Evolutionary conservation across 148 eudicot genomes (phyloP).

Genomic region (Spergularia bocconei): DNA sequence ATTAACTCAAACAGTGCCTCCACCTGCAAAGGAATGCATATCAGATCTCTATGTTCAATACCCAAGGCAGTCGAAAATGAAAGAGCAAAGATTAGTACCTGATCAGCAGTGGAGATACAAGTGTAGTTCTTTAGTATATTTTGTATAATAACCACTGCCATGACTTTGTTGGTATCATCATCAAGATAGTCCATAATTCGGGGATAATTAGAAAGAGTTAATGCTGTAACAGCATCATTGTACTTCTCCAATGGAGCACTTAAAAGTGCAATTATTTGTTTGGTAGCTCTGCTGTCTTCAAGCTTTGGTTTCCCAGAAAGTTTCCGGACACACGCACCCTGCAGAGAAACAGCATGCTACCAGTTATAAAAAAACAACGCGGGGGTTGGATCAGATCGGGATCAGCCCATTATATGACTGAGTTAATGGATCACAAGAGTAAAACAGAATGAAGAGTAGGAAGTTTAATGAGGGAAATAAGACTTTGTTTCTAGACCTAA

Average conservation of each 20-base stretch:
- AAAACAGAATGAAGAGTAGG: not conserved
- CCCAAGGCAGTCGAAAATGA: not conserved
- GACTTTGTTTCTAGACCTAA: no score
- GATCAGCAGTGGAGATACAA: slow-evolving; percentile 80
- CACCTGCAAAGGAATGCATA: slow-evolving; percentile 54
- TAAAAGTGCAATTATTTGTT: slow-evolving; percentile 95
- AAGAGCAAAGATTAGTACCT: slow-evolving; percentile 42
- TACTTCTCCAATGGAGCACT: slow-evolving; percentile 98
- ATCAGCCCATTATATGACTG: no score
- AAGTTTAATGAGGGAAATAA: no score
- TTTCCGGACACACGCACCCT: slow-evolving; percentile 94
- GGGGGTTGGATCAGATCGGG: not conserved
- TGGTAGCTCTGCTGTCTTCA: slow-evolving; percentile 87
- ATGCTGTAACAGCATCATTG: slow-evolving; percentile 84
- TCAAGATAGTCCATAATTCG: slow-evolving; percentile 97
- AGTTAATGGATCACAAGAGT: no score
- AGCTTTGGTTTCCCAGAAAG: slow-evolving; percentile 83
- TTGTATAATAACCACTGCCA: slow-evolving; percentile 97
- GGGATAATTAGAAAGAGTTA: slow-evolving; percentile 96
- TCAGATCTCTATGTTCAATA: slow-evolving; percentile 17
- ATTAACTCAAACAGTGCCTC: slow-evolving; percentile 90
- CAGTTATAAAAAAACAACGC: not conserved
- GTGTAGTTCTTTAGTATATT: slow-evolving; percentile 79
- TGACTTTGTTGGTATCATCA: slow-evolving; percentile 82
- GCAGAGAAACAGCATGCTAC: slow-evolving; percentile 25